Evolutionary conservation across 208 protist genomes (phyloP).

Genomic region (Phytomonas sp.): DNA sequence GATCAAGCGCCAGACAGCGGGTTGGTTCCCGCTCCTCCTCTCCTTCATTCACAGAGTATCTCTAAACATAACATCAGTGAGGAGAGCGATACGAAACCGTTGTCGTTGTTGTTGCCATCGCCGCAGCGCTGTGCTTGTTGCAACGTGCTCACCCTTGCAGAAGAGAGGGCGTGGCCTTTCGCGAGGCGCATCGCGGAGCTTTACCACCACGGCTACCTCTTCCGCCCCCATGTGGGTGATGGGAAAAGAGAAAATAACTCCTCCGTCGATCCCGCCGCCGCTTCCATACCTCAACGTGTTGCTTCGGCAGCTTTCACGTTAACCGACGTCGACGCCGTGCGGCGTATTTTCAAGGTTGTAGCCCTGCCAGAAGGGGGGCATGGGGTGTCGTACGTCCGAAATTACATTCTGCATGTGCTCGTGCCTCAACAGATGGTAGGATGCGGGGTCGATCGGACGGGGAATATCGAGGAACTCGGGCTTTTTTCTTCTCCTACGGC

Average conservation of each 20-base stretch:
- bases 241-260: neutral
- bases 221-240: constrained; percentile 10
- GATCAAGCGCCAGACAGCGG: too few species aligned
- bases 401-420: constrained; percentile 79
- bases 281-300: neutral
- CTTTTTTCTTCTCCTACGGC: constrained; percentile 15
- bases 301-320: constrained; percentile 22
- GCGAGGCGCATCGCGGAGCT: constrained; percentile 13
- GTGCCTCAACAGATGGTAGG: constrained; percentile 41
- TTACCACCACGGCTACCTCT: constrained; percentile 38
- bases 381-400: constrained; percentile 80
- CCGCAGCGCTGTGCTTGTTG: too few species aligned
- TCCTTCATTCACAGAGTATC: too few species aligned
- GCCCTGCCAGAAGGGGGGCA: constrained; percentile 48
- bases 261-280: too few species aligned
- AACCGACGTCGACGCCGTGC: constrained; percentile 26
- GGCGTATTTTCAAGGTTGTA: constrained; percentile 46
- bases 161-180: neutral
- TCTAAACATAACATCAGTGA: too few species aligned
- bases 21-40: too few species aligned
- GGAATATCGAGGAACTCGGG: constrained; percentile 32
- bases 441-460: constrained; percentile 26
- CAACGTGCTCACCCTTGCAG: too few species aligned
- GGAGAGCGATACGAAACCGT: too few species aligned
- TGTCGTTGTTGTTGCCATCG: constrained; percentile 14